phyloP scores from a whole-genome alignment of 805 yeast species.

The Danielozyma ontarioensis region DNA sequence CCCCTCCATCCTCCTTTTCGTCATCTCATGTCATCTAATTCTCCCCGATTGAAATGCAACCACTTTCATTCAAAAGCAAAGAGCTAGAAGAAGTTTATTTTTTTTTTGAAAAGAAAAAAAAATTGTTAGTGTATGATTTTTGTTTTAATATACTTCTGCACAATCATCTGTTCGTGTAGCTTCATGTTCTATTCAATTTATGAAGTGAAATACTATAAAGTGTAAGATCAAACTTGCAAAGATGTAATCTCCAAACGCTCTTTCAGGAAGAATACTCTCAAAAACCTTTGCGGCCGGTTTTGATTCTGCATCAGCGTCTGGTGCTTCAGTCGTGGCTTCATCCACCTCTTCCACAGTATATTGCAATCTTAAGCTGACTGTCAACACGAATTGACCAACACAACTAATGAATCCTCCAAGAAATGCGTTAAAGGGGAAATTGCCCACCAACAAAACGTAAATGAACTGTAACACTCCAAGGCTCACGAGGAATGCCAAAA shows the following conservation, averaged over 20 bases:
- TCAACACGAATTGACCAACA: conserved; percentile 92
- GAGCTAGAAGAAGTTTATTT: not conserved
- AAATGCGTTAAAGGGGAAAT: conserved; percentile 95
- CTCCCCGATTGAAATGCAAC: not conserved
- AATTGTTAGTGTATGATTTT: not conserved
- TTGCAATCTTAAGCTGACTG: conserved; percentile 79
- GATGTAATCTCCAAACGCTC: conserved; percentile 83
- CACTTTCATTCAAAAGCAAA: not conserved
- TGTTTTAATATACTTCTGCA: no score
- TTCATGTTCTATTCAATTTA: conserved; percentile 45
- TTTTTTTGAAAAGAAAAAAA: not conserved
- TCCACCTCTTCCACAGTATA: conserved; percentile 15
- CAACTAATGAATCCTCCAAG: conserved; percentile 88
- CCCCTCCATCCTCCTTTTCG: no score
- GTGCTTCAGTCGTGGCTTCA: conserved; percentile 1
- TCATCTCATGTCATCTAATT: not conserved
- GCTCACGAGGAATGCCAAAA: conserved; percentile 66
- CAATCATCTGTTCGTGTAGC: no score
- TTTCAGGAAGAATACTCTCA: conserved; percentile 29
- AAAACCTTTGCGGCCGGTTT: conserved; percentile 11
- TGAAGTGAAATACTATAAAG: conserved; percentile 85
- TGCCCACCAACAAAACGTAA: conserved; percentile 74
- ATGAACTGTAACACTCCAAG: conserved; percentile 75
- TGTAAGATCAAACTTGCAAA: conserved; percentile 86
- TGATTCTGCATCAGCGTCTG: conserved; percentile 1